These are phyloP conservation scores for Brettanomyces nanus DNA, from an alignment of 805 yeast genomes.

Conservation along the genomic window DNA sequence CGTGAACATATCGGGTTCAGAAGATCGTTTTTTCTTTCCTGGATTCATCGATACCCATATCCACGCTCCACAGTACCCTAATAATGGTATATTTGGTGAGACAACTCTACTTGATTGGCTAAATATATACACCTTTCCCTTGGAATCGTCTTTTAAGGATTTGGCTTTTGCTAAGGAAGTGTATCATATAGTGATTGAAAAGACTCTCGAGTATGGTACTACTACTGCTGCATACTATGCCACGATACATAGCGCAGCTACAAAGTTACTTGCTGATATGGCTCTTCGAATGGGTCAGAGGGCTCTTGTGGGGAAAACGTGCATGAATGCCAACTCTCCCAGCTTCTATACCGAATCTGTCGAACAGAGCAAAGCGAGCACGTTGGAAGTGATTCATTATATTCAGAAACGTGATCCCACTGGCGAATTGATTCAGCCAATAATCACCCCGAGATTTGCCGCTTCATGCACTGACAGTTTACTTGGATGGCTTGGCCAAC, in stretches of 20 bases:
- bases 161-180: conserved; percentile 47
- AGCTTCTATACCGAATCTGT: conserved; percentile 55
- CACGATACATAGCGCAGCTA: conserved; percentile 71
- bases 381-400: conserved; percentile 49
- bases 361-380: conserved; percentile 45
- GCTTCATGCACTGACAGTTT: conserved; percentile 70
- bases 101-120: conserved; percentile 88
- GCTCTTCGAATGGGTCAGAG: conserved; percentile 68
- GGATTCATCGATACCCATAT: conserved; percentile 80
- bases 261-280: conserved; percentile 68
- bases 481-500: conserved; percentile 53
- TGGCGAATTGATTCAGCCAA: conserved; percentile 52
- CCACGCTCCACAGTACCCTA: conserved; percentile 82
- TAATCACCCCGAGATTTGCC: conserved; percentile 90
- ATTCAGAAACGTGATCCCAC: conserved; percentile 45
- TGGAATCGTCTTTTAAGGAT: conserved; percentile 63
- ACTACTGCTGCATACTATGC: conserved; percentile 91
- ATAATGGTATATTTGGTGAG: conserved; percentile 75
- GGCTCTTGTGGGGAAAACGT: conserved; percentile 86
- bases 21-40: conserved; percentile 60
- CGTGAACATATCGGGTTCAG: conserved; percentile 28
- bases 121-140: conserved; percentile 77
- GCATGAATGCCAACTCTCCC: conserved; percentile 85
- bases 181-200: conserved; percentile 57
- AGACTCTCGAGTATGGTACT: conserved; percentile 74